These are phyloP conservation scores for Elongisporangium prolatum DNA, from an alignment of 352 stramenopile species.

Conservation along the genomic window DNA sequence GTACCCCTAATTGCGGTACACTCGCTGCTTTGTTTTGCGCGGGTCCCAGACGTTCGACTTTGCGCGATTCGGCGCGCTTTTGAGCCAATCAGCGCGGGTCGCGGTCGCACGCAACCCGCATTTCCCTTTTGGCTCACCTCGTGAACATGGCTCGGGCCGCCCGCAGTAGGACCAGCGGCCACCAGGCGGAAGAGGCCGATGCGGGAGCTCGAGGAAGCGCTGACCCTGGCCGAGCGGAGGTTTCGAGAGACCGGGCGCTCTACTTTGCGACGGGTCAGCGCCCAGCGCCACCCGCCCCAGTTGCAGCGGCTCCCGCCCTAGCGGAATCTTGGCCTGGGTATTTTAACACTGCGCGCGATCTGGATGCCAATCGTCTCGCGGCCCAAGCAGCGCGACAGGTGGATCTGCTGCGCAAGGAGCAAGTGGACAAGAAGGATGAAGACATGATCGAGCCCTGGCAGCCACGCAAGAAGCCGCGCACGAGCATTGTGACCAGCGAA, in stretches of 20 bases:
- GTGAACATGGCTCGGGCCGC: neutral
- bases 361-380: conserved; percentile 54
- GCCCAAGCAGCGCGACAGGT: conserved; percentile 56
- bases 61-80: neutral
- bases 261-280: conserved; percentile 38
- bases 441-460: conserved; percentile 23
- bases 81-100: neutral
- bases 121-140: neutral
- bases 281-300: neutral
- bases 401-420: conserved; percentile 35
- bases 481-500: conserved; percentile 39
- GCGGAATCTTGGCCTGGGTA: conserved; percentile 71
- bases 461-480: conserved; percentile 44
- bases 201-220: neutral
- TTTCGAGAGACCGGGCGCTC: conserved; percentile 36
- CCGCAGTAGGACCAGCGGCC: neutral
- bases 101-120: neutral
- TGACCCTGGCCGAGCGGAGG: conserved; percentile 17
- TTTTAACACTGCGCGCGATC: conserved; percentile 56
- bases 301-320: conserved; percentile 2
- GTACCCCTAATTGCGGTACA: neutral
- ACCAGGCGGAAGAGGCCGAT: neutral
- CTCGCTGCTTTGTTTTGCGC: neutral
- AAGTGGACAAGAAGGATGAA: conserved; percentile 9
- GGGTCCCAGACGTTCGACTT: neutral